Percentiles rank a stretch among this genome's conserved stretches.
Evolutionary conservation across 257 asterid species (phyloP).

Genomic region (Thymus quinquecostatus): DNA sequence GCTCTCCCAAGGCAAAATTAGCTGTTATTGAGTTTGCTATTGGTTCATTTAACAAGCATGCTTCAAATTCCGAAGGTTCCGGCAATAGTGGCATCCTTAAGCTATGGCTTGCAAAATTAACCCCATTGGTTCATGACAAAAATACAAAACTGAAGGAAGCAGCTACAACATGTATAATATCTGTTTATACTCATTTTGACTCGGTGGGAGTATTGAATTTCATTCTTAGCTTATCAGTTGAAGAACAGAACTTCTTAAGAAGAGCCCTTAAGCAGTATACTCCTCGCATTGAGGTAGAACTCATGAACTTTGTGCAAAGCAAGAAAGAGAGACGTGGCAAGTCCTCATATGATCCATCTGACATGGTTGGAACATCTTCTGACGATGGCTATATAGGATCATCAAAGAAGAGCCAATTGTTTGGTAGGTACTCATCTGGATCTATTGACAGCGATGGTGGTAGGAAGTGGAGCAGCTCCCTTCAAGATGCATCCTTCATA

Average conservation of each 20-base stretch:
- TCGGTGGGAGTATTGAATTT: conserved; percentile 75
- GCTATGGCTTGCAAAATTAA: conserved; percentile 93
- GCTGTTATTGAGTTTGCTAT: conserved; percentile 96
- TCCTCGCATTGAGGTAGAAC: conserved; percentile 98
- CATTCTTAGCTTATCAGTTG: conserved; percentile 91
- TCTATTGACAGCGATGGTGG: conserved; percentile 90
- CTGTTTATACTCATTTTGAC: conserved; percentile 90
- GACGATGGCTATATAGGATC: conserved; percentile 84
- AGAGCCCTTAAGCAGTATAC: conserved; percentile 96
- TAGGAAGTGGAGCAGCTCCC: conserved; percentile 82
- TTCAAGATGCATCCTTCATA: conserved; percentile 52
- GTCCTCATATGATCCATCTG: conserved; percentile 85
- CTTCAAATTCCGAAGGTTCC: conserved; percentile 76
- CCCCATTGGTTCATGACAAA: conserved; percentile 87
- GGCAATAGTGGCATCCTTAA: conserved; percentile 88
- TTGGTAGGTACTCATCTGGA: conserved; percentile 94
- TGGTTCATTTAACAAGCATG: conserved; percentile 87
- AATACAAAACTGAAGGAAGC: conserved; percentile 95
- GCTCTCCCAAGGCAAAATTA: conserved; percentile 98
- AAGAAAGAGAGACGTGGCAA: conserved; percentile 94
- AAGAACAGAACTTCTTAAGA: conserved; percentile 92
- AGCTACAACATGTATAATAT: conserved; percentile 82
- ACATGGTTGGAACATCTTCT: conserved; percentile 84
- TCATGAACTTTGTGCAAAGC: conserved; percentile 92
- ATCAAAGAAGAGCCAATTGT: conserved; percentile 65